A percentile compares a stretch with the other conserved stretches of the same genome.
phyloP scores from a whole-genome alignment of 352 stramenopile species.

The Aphanomyces stellatus region DNA sequence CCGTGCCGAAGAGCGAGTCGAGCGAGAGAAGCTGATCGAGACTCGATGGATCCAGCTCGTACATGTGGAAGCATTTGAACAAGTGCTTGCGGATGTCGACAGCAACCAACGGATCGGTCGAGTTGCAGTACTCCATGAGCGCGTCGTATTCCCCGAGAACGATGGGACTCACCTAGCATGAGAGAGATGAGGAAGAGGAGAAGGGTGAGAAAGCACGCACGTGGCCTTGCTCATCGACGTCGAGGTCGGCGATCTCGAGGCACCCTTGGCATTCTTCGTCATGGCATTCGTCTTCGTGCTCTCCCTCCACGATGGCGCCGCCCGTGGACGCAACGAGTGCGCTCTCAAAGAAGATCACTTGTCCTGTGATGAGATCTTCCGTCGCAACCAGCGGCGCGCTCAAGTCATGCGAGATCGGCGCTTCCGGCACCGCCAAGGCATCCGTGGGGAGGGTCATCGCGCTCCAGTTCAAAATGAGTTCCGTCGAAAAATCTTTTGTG shows the following conservation, averaged over 20 bases:
- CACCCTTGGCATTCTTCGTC: slow-evolving; percentile 1
- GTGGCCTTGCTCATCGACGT: slow-evolving; percentile 20
- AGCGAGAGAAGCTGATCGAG: neutral
- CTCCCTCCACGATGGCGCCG: neutral
- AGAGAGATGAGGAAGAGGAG: neutral
- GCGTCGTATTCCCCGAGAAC: neutral
- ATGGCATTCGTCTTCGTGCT: slow-evolving; percentile 4
- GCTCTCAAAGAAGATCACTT: slow-evolving; percentile 68
- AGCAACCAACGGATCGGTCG: neutral
- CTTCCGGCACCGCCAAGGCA: neutral
- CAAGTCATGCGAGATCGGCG: slow-evolving; percentile 4
- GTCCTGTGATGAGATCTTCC: slow-evolving; percentile 33
- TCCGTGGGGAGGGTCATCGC: neutral
- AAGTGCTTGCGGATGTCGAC: slow-evolving; percentile 9
- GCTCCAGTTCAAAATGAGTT: neutral
- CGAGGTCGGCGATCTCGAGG: neutral
- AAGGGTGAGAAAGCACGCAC: neutral
- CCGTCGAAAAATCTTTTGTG: neutral
- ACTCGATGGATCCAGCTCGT: slow-evolving; percentile 1
- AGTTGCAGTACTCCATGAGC: neutral
- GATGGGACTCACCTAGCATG: neutral
- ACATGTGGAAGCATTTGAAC: slow-evolving; percentile 9
- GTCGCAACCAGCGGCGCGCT: neutral
- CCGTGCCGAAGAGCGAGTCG: neutral
- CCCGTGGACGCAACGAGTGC: slow-evolving; percentile 37